Evolutionary conservation across 176 grass and related monocot species (phyloP).

Genomic region (Bromus sterilis): DNA sequence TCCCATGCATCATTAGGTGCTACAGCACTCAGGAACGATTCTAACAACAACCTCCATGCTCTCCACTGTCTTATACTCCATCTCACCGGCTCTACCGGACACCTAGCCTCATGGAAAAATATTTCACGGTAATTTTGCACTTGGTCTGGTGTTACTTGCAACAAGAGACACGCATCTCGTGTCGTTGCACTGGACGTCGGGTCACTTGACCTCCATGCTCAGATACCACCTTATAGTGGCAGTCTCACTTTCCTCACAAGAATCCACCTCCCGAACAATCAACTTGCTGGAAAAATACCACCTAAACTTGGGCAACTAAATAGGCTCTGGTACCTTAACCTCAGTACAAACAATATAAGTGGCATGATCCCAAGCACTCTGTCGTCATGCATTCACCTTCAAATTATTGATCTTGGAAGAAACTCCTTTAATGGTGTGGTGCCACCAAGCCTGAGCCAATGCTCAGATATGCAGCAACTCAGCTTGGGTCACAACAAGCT

Average conservation of each 20-base stretch:
- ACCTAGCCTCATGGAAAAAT: slow-evolving; percentile 21
- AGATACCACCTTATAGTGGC: slow-evolving; percentile 22
- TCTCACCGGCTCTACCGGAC: neutral
- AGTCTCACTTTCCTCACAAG: slow-evolving; percentile 29
- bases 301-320: slow-evolving; percentile 23
- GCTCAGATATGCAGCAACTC: slow-evolving; percentile 5
- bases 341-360: slow-evolving; percentile 31
- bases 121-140: neutral
- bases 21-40: too few species aligned
- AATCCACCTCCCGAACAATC: slow-evolving; percentile 2
- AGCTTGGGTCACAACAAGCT: neutral
- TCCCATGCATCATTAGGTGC: neutral
- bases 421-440: slow-evolving; percentile 22
- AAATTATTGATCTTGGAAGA: slow-evolving; percentile 14
- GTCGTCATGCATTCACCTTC: neutral
- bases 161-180: neutral
- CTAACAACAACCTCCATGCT: neutral
- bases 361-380: slow-evolving; percentile 15
- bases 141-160: slow-evolving; percentile 35
- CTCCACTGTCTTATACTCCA: slow-evolving; percentile 27
- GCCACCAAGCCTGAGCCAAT: slow-evolving; percentile 11
- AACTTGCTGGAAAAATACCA: slow-evolving; percentile 20
- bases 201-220: neutral
- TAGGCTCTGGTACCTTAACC: slow-evolving; percentile 20
- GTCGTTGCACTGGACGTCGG: slow-evolving; percentile 12